phyloP scores from a whole-genome alignment of 306 rosid genomes.

The Dicorynia guianensis region DNA sequence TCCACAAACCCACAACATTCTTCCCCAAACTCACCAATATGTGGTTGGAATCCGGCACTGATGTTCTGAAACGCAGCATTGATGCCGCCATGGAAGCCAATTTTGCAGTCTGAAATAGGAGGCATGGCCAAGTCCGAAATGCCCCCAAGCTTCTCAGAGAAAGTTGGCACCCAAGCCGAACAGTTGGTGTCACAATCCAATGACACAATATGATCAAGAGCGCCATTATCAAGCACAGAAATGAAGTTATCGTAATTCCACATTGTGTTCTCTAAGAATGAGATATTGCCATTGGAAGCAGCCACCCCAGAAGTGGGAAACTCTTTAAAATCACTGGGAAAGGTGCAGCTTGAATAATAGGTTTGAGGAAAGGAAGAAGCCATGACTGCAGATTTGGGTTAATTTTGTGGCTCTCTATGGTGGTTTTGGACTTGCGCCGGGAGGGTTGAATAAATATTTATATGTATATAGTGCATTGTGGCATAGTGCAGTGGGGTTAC shows the following conservation, averaged over 20 bases:
- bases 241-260: conserved; percentile 43
- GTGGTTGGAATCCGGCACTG: conserved; percentile 30
- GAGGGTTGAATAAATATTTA: conserved; percentile 29
- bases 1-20: conserved; percentile 43
- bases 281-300: background rate
- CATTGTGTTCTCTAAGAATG: conserved; percentile 33
- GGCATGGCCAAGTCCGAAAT: conserved; percentile 35
- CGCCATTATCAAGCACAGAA: conserved; percentile 37
- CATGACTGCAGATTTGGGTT: conserved; percentile 35
- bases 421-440: background rate
- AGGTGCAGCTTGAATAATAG: conserved; percentile 43
- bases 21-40: conserved; percentile 37
- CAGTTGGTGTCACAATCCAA: conserved; percentile 29
- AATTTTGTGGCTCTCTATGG: background rate
- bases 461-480: background rate
- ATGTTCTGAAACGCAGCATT: conserved; percentile 33
- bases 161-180: conserved; percentile 30
- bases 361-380: conserved; percentile 53
- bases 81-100: conserved; percentile 26
- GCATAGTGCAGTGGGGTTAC: no score
- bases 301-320: conserved; percentile 21
- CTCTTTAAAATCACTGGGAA: conserved; percentile 38
- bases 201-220: conserved; percentile 19
- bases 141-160: conserved; percentile 33
- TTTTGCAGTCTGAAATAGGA: conserved; percentile 28